phyloP scores from a whole-genome alignment of 495 filamentous ascomycete species.

The Choiromyces venosus region DNA sequence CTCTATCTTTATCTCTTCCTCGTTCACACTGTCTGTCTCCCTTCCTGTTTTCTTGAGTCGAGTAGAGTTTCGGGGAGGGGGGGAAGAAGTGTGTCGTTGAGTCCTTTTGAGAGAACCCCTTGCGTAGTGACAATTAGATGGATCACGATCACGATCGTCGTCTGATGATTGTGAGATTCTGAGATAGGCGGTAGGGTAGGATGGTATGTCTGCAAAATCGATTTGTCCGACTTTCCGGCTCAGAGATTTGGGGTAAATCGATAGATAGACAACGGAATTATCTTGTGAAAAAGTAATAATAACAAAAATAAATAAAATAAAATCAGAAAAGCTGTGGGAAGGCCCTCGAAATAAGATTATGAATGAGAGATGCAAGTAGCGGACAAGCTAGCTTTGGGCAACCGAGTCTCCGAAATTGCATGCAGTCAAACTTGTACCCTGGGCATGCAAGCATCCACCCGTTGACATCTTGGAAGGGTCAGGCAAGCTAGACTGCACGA shows the following conservation, averaged over 20 bases:
- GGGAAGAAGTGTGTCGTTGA: neutral
- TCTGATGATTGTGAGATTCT: neutral
- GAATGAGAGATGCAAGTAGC: conserved; percentile 19
- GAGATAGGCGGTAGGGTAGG: neutral
- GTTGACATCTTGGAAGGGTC: conserved; percentile 34
- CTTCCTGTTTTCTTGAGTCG: neutral
- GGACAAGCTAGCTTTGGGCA: conserved; percentile 26
- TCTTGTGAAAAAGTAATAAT: neutral
- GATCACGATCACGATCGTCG: neutral
- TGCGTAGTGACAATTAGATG: neutral
- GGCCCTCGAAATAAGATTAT: conserved; percentile 29
- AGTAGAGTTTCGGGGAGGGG: neutral
- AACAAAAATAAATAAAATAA: conserved; percentile 34
- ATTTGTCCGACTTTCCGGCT: neutral
- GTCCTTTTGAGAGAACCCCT: neutral
- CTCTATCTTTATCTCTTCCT: neutral
- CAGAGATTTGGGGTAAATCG: neutral
- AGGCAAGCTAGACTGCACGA: conserved; percentile 26
- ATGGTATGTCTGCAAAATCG: conserved; percentile 1
- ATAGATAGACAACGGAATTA: neutral
- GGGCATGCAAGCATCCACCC: conserved; percentile 37
- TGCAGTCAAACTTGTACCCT: conserved; percentile 36
- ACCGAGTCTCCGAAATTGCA: conserved; percentile 34
- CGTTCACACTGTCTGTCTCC: neutral
- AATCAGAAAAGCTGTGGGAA: conserved; percentile 25